A percentile compares a stretch with the other conserved stretches of the same genome.
Evolutionary conservation across 1,139 yeast species (phyloP).

Genomic region (Pichia sp.): DNA sequence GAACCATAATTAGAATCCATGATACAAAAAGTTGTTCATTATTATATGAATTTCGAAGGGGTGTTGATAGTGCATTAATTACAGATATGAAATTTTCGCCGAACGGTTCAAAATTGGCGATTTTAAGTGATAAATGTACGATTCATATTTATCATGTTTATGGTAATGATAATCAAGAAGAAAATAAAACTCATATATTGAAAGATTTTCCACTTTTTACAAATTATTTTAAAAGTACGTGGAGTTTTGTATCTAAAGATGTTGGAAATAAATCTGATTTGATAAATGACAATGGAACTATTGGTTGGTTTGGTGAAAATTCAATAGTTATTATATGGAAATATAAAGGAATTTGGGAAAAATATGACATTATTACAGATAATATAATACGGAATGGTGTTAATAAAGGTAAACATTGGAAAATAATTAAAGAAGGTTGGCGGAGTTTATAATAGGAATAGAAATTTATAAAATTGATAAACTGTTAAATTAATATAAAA

Average conservation of each 20-base stretch:
- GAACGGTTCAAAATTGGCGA: conserved; percentile 69
- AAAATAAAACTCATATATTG: conserved; percentile 63
- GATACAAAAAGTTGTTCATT: conserved; percentile 69
- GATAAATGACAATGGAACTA: conserved; percentile 49
- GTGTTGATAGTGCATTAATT: conserved; percentile 74
- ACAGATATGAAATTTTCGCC: conserved; percentile 83
- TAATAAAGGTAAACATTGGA: conserved; percentile 37
- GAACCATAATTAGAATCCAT: conserved; percentile 78
- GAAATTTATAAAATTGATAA: neutral
- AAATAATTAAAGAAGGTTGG: conserved; percentile 73
- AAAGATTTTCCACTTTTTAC: conserved; percentile 57
- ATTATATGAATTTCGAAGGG: conserved; percentile 79
- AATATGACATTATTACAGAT: conserved; percentile 60
- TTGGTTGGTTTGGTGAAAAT: conserved; percentile 78
- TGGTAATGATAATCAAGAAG: neutral
- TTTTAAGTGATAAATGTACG: conserved; percentile 82
- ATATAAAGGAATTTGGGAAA: conserved; percentile 73
- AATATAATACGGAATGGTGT: neutral
- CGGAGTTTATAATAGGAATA: conserved; percentile 39
- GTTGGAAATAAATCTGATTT: conserved; percentile 40
- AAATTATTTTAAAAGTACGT: conserved; percentile 72
- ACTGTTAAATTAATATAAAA: neutral
- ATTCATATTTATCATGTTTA: conserved; percentile 68
- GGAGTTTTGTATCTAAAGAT: conserved; percentile 85
- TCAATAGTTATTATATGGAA: conserved; percentile 69